A percentile compares a stretch with the other conserved stretches of the same genome.
Conservation (phyloP, 495 filamentous ascomycete species). For the Aeminium ludgeri region DNA sequence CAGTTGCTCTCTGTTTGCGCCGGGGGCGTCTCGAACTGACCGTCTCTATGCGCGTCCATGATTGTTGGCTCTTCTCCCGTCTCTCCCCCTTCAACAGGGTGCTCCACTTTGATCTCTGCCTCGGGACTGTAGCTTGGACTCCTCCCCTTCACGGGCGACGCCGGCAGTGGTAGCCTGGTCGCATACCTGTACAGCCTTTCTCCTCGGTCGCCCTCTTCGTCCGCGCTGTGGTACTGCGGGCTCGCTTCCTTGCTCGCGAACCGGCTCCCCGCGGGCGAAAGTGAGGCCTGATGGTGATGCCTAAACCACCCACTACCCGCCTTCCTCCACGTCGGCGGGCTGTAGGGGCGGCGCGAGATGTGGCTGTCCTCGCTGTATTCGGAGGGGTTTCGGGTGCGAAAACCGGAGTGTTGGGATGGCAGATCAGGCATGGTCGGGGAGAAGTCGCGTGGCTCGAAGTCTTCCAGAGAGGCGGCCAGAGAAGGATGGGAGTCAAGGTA, state of each 20-base stretch:
- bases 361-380: constrained; percentile 26
- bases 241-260: constrained; percentile 28
- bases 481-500: constrained; percentile 35
- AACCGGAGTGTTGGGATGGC: constrained; percentile 62
- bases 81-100: constrained; percentile 10
- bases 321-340: constrained; percentile 38
- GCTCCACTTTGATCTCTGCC: constrained; percentile 7
- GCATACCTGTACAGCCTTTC: constrained; percentile 29
- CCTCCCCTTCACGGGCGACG: constrained; percentile 35
- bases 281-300: constrained; percentile 36
- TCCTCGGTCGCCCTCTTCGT: constrained; percentile 37
- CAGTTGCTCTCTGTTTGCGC: constrained; percentile 13
- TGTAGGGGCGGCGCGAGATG: constrained; percentile 27
- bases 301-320: constrained; percentile 45
- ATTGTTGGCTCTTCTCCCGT: neutral
- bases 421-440: constrained; percentile 35
- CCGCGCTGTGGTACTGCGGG: constrained; percentile 38
- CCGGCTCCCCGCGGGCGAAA: constrained; percentile 22
- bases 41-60: constrained; percentile 3
- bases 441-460: constrained; percentile 46
- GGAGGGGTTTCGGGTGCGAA: constrained; percentile 30
- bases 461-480: constrained; percentile 55
- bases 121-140: constrained; percentile 22
- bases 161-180: constrained; percentile 37
- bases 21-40: neutral